A percentile compares a stretch with the other conserved stretches of the same genome.
Evolutionary conservation across 345 rosid genomes (phyloP).

Genomic region (Kernera saxatilis): DNA sequence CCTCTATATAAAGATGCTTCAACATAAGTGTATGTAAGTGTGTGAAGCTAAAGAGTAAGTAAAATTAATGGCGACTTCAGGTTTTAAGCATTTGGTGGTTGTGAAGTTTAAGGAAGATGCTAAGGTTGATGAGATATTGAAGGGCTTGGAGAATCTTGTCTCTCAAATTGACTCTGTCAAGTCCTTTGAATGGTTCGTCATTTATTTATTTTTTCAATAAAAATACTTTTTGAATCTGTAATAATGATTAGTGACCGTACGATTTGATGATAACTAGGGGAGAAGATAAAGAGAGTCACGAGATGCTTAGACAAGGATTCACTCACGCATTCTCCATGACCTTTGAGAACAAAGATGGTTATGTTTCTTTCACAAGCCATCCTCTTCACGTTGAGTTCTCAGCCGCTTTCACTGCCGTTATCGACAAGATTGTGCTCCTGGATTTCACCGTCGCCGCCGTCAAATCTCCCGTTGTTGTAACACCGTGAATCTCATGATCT

Average conservation of each 20-base stretch:
- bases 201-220: background rate
- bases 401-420: constrained; percentile 61
- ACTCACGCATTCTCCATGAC: constrained; percentile 81
- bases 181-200: constrained; percentile 70
- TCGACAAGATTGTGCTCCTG: constrained; percentile 72
- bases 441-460: constrained; percentile 53
- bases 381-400: constrained; percentile 79
- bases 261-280: constrained; percentile 51
- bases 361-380: constrained; percentile 51
- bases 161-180: constrained; percentile 70
- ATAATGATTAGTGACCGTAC: background rate
- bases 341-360: constrained; percentile 72
- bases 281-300: constrained; percentile 66
- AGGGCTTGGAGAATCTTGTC: constrained; percentile 80
- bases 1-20: constrained; percentile 18
- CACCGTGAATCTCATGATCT: constrained; percentile 11
- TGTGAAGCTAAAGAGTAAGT: background rate
- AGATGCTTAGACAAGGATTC: constrained; percentile 91
- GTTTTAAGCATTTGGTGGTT: constrained; percentile 77
- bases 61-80: constrained; percentile 40
- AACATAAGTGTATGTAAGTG: constrained; percentile 1
- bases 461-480: constrained; percentile 35
- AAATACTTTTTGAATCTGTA: background rate
- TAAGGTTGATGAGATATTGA: constrained; percentile 58
- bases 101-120: constrained; percentile 81